phyloP scores from a whole-genome alignment of 2,329 filamentous ascomycete species.

The Fusarium veterinarium region DNA sequence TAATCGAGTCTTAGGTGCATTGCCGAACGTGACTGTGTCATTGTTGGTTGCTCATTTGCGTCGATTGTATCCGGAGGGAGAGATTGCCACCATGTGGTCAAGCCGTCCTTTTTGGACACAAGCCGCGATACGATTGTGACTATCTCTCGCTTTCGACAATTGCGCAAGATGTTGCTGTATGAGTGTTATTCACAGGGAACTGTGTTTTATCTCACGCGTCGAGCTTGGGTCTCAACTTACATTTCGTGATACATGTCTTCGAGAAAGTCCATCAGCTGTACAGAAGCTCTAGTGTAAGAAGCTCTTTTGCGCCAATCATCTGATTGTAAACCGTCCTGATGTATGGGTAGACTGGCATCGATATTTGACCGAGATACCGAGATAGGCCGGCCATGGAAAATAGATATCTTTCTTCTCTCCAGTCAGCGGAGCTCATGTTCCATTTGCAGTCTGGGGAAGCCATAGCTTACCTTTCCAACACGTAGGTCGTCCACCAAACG shows the following conservation, averaged over 20 bases:
- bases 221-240: not conserved
- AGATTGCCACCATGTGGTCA: not conserved
- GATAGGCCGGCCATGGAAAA: constrained; percentile 1
- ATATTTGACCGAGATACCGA: constrained; percentile 8
- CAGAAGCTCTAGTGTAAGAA: not conserved
- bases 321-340: not conserved
- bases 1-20: constrained; percentile 4
- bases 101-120: not conserved
- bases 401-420: not conserved
- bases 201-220: not conserved
- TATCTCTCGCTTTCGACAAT: constrained; percentile 1
- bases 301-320: not conserved
- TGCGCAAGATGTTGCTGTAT: not conserved
- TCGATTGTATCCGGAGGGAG: not conserved
- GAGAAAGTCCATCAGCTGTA: constrained; percentile 1
- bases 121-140: not conserved
- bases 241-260: constrained; percentile 10
- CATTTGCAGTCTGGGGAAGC: not conserved
- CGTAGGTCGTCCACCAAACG: not conserved
- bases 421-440: not conserved
- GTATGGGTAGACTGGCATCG: not conserved
- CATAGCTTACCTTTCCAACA: constrained; percentile 1
- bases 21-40: not conserved
- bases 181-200: not conserved
- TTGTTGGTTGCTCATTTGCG: not conserved